Base-by-base conservation (phyloP, 164 flowering plant genomes). In the Dillenia turbinata region DNA sequence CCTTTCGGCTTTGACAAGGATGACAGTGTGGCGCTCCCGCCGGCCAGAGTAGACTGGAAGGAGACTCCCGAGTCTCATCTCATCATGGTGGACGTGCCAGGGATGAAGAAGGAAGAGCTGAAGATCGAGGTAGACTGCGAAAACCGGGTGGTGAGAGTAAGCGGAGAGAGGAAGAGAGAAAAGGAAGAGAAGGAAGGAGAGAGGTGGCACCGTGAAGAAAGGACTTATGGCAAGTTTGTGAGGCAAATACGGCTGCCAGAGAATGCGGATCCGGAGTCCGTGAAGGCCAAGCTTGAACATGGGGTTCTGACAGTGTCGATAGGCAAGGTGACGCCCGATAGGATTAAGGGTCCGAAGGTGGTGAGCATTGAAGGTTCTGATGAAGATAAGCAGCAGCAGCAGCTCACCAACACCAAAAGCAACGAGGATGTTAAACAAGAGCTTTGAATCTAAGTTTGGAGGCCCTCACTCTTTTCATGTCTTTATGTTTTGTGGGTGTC, bases 21-120 rank as follows among this genome's bases (percentile, higher is more conserved):
- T 9, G 77, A 69, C 10, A 17, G 15, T 24, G 3, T 47, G 66
- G 68, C 64, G 1, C 44, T 72, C 9, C 55, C 81, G 12, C 77
- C 71, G 1, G 78, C 78, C 8, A 66, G 71, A 26, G 81, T 79
- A 3, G 81, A 81, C 66, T 81, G 85, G 85, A 81, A 79, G 45
- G 85, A 81, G 48, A 79, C 79, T 0, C 71, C 79, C 1, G 76
- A 81, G 9, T 71, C 77, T 1, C 85, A 81, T 16, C 53, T 62
- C 2, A 71, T 81, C 56, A 73, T 66, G 71, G 24, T 81, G 15
- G 85, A 79, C 15, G 73, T 81, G 45, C 85, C 85, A 0, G 84
- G 81, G 45, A 9, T 78, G 71, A 72, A 59, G 65, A 75, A 66
- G 62, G 77, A 73, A 5, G 79, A 78, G 64, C 11, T 78, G 56